phyloP scores from a whole-genome alignment of 1,139 yeast genomes.

The Meyerozyma elateridarum region DNA sequence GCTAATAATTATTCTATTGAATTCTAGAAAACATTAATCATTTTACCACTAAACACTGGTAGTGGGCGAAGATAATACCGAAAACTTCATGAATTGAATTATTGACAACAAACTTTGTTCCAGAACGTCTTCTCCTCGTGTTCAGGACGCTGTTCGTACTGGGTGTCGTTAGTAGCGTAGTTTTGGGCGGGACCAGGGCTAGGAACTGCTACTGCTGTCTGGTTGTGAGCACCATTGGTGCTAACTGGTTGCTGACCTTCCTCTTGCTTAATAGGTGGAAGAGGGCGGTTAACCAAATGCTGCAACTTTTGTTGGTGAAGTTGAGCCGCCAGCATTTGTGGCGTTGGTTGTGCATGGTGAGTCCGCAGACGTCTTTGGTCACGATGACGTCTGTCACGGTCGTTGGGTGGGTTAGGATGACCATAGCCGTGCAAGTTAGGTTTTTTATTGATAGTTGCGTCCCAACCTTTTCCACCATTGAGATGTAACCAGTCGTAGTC shows the following conservation, averaged over 20 bases:
- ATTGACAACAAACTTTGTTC: conserved; percentile 44
- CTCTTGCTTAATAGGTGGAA: conserved; percentile 48
- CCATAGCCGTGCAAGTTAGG: conserved; percentile 93
- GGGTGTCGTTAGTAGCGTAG: conserved; percentile 21
- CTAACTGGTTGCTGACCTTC: conserved; percentile 15
- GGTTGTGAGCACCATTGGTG: conserved; percentile 13
- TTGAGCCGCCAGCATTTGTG: conserved; percentile 37
- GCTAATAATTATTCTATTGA: no score
- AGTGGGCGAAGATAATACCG: neutral
- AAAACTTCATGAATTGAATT: no score
- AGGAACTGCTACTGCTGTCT: no score
- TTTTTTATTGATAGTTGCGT: conserved; percentile 71
- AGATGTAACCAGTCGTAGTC: conserved; percentile 94
- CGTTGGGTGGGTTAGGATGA: conserved; percentile 51
- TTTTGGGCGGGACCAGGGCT: conserved; percentile 14
- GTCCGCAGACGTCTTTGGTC: conserved; percentile 11
- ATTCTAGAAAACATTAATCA: no score
- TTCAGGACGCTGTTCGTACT: conserved; percentile 37
- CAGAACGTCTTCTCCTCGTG: conserved; percentile 42
- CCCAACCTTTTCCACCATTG: conserved; percentile 93
- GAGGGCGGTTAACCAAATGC: conserved; percentile 47
- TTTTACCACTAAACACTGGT: no score
- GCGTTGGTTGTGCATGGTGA: neutral
- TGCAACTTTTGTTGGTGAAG: conserved; percentile 49
- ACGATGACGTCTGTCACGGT: conserved; percentile 42